These are phyloP conservation scores for Candida maesae DNA, from an alignment of 805 yeast species.

Conservation along the genomic window DNA sequence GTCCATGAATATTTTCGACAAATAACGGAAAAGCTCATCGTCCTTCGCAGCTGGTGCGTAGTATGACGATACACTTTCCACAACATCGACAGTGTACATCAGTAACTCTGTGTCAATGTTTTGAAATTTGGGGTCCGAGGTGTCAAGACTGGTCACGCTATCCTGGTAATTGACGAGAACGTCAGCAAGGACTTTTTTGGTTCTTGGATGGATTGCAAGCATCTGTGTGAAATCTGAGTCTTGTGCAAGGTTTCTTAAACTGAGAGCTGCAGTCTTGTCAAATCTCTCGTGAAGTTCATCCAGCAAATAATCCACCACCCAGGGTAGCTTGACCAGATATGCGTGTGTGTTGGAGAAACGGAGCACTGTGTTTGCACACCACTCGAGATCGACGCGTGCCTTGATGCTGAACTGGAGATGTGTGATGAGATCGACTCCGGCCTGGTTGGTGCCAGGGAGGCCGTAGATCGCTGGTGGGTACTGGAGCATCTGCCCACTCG, in stretches of 20 bases:
- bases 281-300: slow-evolving; percentile 14
- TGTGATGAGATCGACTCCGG: slow-evolving; percentile 24
- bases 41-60: slow-evolving; percentile 69
- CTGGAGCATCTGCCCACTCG: slow-evolving; percentile 4
- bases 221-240: slow-evolving; percentile 80
- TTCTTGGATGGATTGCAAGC: slow-evolving; percentile 50
- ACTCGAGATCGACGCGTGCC: slow-evolving; percentile 24
- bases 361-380: slow-evolving; percentile 25
- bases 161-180: slow-evolving; percentile 35
- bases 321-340: slow-evolving; percentile 18
- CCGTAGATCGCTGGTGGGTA: slow-evolving; percentile 13
- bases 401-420: slow-evolving; percentile 23
- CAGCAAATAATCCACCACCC: slow-evolving; percentile 26
- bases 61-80: slow-evolving; percentile 82
- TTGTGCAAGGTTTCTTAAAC: slow-evolving; percentile 78
- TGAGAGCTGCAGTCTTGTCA: slow-evolving; percentile 35
- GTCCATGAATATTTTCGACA: slow-evolving; percentile 46
- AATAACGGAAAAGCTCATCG: slow-evolving; percentile 59
- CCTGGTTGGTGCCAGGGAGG: slow-evolving; percentile 20
- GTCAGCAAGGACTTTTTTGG: slow-evolving; percentile 42
- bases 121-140: slow-evolving; percentile 22
- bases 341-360: slow-evolving; percentile 23
- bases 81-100: slow-evolving; percentile 68
- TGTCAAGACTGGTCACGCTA: slow-evolving; percentile 25
- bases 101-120: slow-evolving; percentile 50